Evolutionary conservation across 441 rosid species (phyloP).

Genomic region (Francoa sonchifolia): DNA sequence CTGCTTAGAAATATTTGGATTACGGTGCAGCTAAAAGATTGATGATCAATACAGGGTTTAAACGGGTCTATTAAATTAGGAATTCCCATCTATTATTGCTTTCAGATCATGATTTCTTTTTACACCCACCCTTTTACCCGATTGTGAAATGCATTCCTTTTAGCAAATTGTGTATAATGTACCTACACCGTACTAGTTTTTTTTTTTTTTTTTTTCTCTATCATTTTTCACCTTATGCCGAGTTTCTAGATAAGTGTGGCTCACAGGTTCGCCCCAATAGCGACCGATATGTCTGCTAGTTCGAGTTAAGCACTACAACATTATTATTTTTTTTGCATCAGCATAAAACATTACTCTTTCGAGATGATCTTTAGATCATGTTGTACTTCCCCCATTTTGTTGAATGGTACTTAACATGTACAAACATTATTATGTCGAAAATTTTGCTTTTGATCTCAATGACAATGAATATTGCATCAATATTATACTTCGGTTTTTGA

Average conservation of each 20-base stretch:
- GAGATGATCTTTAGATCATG: conserved; percentile 21
- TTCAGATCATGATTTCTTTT: conserved; percentile 9
- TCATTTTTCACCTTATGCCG: conserved; percentile 13
- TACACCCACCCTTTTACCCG: neutral
- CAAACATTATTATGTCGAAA: conserved; percentile 33
- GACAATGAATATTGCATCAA: conserved; percentile 6
- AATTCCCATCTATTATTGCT: conserved; percentile 3
- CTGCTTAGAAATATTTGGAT: conserved; percentile 1
- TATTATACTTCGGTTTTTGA: neutral
- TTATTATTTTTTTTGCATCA: conserved; percentile 9
- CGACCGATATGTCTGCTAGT: conserved; percentile 3
- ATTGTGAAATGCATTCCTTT: conserved; percentile 24
- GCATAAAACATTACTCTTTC: conserved; percentile 15
- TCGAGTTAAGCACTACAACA: conserved; percentile 13
- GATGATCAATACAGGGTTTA: conserved; percentile 4
- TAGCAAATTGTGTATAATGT: conserved; percentile 45
- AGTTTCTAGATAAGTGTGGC: conserved; percentile 20
- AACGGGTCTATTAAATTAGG: conserved; percentile 3
- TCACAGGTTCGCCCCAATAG: conserved; percentile 15
- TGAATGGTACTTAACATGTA: conserved; percentile 25
- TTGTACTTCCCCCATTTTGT: conserved; percentile 28
- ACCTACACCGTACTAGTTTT: conserved; percentile 10
- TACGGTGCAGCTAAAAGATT: conserved; percentile 7
- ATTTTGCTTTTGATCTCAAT: conserved; percentile 32
- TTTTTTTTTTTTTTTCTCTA: conserved; percentile 14